Base-by-base conservation (phyloP, 805 yeast genomes). In the Yarrowia sp. region DNA sequence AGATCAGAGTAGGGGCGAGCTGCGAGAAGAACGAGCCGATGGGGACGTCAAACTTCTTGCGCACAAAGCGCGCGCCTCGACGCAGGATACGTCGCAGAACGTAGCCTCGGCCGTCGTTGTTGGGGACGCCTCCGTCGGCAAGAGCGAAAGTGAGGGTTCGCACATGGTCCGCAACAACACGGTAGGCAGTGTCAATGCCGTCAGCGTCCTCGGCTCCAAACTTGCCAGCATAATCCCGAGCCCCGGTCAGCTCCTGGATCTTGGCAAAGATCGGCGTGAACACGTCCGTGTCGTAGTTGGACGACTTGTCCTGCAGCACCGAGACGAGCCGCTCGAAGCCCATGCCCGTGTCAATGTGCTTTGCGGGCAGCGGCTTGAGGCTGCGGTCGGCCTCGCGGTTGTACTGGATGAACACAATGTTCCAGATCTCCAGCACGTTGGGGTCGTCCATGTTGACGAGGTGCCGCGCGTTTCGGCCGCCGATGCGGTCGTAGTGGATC, bases 51-150 rank as follows among this genome's bases (percentile, higher is more conserved):
- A 94, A 85, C 78, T 94, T 92, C 78, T 94, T 94, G 76, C 98
- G 87, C 46, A 87, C 97, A 71, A 90, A 94, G 76, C 99, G 87
- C 38, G 97, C 90, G 71, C 99, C 99, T 80, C 99, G 88, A 80
- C 99, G 88, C 71, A 94, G 80, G 68, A 94, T 92, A 80, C 99
- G 88, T 79, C 99, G 87, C 74, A 94, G 79, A 44, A 94, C 99
- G 72, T 94, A 94, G 70, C 99, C 99, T 78, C 99, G 87, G 70
- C 99, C 99, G 73, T 94, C 99, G 72, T 92, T 94, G 78, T 94
- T 94, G 72, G 99, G 99, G 63, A 94, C 97, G 72, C 99, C 99
- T 71, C 99, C 99, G 75, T 94, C 99, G 38, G 96, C 89, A 64
- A 94, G 81, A 55, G 99, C 97, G 75, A 94, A 90, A 2, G 97